These are phyloP conservation scores for Anethum foeniculum DNA, from an alignment of 140 eudicot species.

Conservation along the genomic window DNA sequence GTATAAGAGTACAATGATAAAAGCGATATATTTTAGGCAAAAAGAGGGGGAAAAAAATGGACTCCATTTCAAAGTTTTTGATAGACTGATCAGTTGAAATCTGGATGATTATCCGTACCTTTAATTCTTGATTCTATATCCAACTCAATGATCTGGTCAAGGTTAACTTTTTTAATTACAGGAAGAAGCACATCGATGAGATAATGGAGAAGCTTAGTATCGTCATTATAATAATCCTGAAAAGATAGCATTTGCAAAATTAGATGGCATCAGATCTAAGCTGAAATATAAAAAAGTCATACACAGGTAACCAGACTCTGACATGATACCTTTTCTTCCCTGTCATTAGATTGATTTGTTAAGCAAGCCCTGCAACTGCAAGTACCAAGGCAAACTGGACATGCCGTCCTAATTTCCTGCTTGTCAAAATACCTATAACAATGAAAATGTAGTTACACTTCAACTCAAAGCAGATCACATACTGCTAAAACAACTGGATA, in stretches of 20 bases:
- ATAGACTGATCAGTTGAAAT: background rate
- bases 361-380: constrained; percentile 68
- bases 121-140: constrained; percentile 58
- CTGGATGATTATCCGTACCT: constrained; percentile 36
- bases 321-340: constrained; percentile 41
- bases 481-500: background rate
- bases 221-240: constrained; percentile 51
- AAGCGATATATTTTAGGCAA: background rate
- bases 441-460: constrained; percentile 4
- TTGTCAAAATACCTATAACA: constrained; percentile 50
- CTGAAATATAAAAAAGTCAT: background rate
- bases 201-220: constrained; percentile 44
- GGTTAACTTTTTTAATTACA: constrained; percentile 53
- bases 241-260: constrained; percentile 15
- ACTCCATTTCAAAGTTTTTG: background rate
- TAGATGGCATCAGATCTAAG: constrained; percentile 1
- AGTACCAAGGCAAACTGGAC: constrained; percentile 78
- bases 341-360: constrained; percentile 35
- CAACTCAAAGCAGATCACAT: background rate
- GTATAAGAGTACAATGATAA: background rate
- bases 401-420: constrained; percentile 49
- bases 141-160: constrained; percentile 51
- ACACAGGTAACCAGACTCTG: constrained; percentile 9
- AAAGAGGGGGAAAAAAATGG: background rate
- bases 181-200: constrained; percentile 70